Evolutionary conservation across 352 stramenopile species (phyloP), one percentile per base, ranked within the genome.

Genomic region (Phytopythium chamaehyphon): DNA sequence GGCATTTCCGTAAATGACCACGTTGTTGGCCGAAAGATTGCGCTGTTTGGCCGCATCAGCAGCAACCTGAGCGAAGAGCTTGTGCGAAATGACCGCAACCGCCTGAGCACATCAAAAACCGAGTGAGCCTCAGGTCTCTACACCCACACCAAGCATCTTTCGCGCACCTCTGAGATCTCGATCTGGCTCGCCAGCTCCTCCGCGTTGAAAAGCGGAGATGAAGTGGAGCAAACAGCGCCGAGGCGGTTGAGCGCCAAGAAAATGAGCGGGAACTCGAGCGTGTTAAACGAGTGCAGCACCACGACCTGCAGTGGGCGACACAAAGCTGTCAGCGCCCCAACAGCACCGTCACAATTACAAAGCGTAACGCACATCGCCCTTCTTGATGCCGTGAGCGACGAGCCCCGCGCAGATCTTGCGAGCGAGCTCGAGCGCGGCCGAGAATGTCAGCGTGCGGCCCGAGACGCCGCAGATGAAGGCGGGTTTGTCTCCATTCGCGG

Each of bases 251-350:
- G 57, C 12, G 75, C 75, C 18, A 76, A 46, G 45, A 79, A 76
- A 6, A 83, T 55, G n/a, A 83, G 48, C 4, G 76, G 71, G 45
- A 73, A 87, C 56, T 87, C 73, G 44, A 84, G 57, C 38, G 64
- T 81, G 59, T 87, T 87, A 57, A 75, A 59, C 46, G 66, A 74
- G 57, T 83, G 69, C 31, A 82, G 45, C 19, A 84, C 38, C n/a
- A 85, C 63, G 9, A 69, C 56, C 62, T 81, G 55, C 28, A 33
- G 28, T 33, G 5, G 5, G 5, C 28, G 5, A 33, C 28, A 9
- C 6, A 50, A 9, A 43, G 3, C 3, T 24, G 19, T 42, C 23
- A 54, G 5, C 33, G 37, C 12, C 15, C 14, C 14, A 19, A 10
- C 24, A 14, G n/a, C 22, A 5, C 36, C 11, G 11, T 6, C 22